Evolutionary conservation across 768 basidiomycete genomes (phyloP), one percentile per base, ranked within the genome.

Genomic region (Albatrellus ellisii): DNA sequence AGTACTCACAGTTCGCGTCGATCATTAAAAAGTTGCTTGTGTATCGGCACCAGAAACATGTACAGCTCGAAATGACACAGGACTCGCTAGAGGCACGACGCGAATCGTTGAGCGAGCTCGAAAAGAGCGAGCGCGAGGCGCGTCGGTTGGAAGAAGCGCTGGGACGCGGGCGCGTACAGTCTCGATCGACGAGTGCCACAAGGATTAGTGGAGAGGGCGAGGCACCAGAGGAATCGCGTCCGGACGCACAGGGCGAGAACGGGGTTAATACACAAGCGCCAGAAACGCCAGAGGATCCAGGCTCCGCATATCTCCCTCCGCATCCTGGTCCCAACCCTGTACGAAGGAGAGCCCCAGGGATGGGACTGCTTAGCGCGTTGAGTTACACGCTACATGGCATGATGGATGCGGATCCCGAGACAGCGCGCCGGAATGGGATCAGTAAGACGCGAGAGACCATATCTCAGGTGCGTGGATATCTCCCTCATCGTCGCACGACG

Each of bases 381-480:
- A 90, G 83, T 55, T 92, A 95, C 61, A 92, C 91, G 18, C 59
- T 99, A 42, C 90, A 92, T 51, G 92, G 94, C 4, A 92, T 98
- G 79, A 97, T 99, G 81, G 95, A 99, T 52, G 86, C 86, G 14
- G 95, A 99, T 62, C 95, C 95, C 2, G 95, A 98, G 64, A 87
- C 85, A 14, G 92, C 94, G 4, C 68, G 95, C 46, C 70, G 95
- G 48, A 97, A 84, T 54, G 76, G 80, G 40, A 98, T 99, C 49
- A 83, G 83, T 47, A 97, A 95, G 66, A 91, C 90, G 4, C 74
- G 87, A 51, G 94, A 98, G 62, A 76, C 75, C 15, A 95, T 97
- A 47, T 88, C 89, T n/a, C 87, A 91, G 68, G 92, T 92, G 56
- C 50, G 65, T 57, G 25, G 21, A 17, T 14, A 15, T 26, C 26